These are phyloP conservation scores for Byssoonygena ceratinophila DNA, from an alignment of 2,329 filamentous ascomycete genomes.

Conservation along the genomic window DNA sequence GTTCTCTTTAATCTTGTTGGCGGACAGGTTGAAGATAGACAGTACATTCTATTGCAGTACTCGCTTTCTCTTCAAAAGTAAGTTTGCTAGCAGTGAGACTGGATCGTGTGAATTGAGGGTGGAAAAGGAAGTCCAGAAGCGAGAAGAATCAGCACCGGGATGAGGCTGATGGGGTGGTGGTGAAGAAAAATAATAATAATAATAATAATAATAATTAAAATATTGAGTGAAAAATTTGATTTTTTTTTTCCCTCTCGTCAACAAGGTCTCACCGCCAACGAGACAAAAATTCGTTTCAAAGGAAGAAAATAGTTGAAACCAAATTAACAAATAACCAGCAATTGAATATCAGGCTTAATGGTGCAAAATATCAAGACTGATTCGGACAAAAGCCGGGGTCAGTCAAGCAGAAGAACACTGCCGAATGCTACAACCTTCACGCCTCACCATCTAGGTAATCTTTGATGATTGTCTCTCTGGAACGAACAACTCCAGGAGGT, in stretches of 20 bases:
- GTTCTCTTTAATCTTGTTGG: constrained; percentile 9
- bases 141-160: background rate
- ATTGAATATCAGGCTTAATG: background rate
- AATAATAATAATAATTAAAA: background rate
- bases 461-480: no score
- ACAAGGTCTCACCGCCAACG: constrained; percentile 11
- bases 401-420: background rate
- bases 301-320: background rate
- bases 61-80: background rate
- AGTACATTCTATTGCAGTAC: constrained; percentile 11
- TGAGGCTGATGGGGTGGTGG: constrained; percentile 8
- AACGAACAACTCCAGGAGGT: background rate
- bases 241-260: background rate
- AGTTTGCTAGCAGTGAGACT: background rate
- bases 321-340: background rate
- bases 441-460: background rate
- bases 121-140: background rate
- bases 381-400: background rate
- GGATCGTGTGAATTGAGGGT: background rate
- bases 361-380: background rate
- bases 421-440: background rate
- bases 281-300: background rate
- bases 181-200: background rate
- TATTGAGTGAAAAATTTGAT: constrained; percentile 3
- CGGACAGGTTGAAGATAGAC: constrained; percentile 5